Evolutionary conservation across 2,329 filamentous ascomycete genomes (phyloP), one percentile per base, ranked within the genome.

Genomic region (Alternaria solani): DNA sequence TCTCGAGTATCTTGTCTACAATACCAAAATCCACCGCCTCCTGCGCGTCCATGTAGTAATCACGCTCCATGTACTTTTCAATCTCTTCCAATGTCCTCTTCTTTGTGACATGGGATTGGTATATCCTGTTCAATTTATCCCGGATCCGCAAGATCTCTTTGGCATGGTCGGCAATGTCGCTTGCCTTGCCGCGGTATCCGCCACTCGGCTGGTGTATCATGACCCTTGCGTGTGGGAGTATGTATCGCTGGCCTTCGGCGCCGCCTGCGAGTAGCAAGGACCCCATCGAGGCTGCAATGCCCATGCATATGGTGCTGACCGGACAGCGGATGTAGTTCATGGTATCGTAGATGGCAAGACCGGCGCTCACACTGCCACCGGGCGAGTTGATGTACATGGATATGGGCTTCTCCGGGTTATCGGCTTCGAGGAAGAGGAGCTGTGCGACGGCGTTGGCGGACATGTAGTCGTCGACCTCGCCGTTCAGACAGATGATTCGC

Each of bases 351-450:
- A 99, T 98, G 26, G 95, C 94, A 61, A 90, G 82, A 3, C 84
- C 84, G 59, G 95, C 94, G 63, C 91, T 94, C 41, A 99, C 94
- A 42, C 91, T 94, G 57, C 95, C 95, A 51, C 95, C 95, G 0
- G 94, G 94, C 0, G 92, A 96, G 82, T 99, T 97, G 79, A 99
- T 99, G 80, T 99, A 99, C 78, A 99, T 91, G 53, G 92, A 95
- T 67, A 99, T 98, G 12, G 93, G 91, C 78, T 97, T 97, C 57
- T 96, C 89, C 4, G 94, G 94, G 74, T 92, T 93, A 75, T 99
- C 95, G 72, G 94, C 95, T 84, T 99, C 96, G 79, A 99, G 93
- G 87, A 94, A 99, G 65, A 99, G 90, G 23, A 99, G 88, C 78
- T 99, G 96, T 1, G 95, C 93, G 28, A 98, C 94, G 65, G 98